Evolutionary conservation across 306 rosid genomes (phyloP), one percentile per base, ranked within the genome.

Genomic region (Vigna unguiculata): DNA sequence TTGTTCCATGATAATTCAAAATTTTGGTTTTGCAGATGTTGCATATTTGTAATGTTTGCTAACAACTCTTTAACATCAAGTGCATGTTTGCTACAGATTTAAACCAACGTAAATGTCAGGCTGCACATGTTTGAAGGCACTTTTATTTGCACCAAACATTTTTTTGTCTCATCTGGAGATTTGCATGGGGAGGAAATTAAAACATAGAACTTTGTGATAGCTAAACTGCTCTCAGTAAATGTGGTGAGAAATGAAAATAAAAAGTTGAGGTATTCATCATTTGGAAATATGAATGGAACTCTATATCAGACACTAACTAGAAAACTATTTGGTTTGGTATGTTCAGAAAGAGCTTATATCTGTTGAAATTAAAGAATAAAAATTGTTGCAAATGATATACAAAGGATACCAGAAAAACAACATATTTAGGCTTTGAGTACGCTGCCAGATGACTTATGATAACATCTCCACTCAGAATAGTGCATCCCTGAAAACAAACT

Each of bases 401-500:
- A 55, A 4, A 69, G 88, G 88, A 85, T 77, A 66, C 88, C 80
- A 80, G 65, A 72, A 73, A 82, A 74, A 80, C 74, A 63, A 92
- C 96, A 67, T 82, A 94, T 58, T 85, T 80, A 43, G 98, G 97
- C 85, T 76, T 90, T 66, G 91, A 79, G 48, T 87, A 80, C 13
- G 85, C 93, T 2, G 97, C 97, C 57, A 94, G 88, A 84, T 87
- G 93, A 76, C 97, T 84, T n/a, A 94, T 90, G 83, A 94, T 94
- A 11, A 89, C 89, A 88, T 94, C 98, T 70, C 97, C 96, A 51
- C 98, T 94, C 86, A 94, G 88, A 78, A 94, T 94, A 72, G 88
- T 92, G 89, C 97, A 92, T 57, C 91, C 98, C 96, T 91, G 88
- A 60, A 71, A 53, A 46, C 59, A 75, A 28, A 65, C 4, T 15